Conservation (phyloP, 2,329 filamentous ascomycete species). For the Botrytis tulipae region DNA sequence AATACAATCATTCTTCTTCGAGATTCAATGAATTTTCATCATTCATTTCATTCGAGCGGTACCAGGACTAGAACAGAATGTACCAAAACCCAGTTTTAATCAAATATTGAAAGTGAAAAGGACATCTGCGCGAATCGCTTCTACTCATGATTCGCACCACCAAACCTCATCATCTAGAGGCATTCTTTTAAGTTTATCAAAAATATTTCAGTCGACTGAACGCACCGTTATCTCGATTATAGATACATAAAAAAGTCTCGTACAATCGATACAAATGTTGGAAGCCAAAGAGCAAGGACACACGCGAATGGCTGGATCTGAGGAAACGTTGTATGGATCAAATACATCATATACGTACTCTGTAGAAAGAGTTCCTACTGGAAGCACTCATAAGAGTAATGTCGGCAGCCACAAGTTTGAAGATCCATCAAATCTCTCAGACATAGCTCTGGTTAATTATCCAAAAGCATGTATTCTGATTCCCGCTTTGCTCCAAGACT, state of each 20-base stretch:
- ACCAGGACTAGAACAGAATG: neutral
- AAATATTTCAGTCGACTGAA: neutral
- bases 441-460: constrained; percentile 10
- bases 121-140: neutral
- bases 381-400: constrained; percentile 6
- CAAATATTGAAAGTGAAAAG: neutral
- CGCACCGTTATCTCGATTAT: neutral
- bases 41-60: neutral
- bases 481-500: neutral
- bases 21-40: neutral
- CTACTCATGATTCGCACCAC: neutral
- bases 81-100: neutral
- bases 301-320: neutral
- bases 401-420: neutral
- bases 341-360: constrained; percentile 8
- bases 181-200: neutral
- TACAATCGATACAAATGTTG: neutral
- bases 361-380: constrained; percentile 9
- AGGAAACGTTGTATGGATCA: constrained; percentile 2
- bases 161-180: neutral
- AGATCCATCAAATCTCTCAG: neutral
- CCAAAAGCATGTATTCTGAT: constrained; percentile 3
- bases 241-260: neutral
- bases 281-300: neutral
- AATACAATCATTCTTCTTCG: neutral